A percentile compares a stretch with the other conserved stretches of the same genome.
phyloP scores from a whole-genome alignment of 768 basidiomycete genomes.

The Lactarius hatsudake region DNA sequence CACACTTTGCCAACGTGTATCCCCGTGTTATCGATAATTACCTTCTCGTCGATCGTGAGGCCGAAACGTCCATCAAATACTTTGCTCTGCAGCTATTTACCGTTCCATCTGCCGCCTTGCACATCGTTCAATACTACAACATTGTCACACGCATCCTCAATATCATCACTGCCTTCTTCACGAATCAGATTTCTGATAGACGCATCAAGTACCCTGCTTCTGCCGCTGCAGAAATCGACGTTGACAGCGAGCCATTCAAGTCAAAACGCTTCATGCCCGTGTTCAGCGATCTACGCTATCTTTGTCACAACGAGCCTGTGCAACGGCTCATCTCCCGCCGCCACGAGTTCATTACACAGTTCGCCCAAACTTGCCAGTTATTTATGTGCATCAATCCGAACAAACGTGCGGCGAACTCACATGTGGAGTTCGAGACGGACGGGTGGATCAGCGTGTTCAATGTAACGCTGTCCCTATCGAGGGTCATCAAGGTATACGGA shows the following conservation, averaged over 20 bases:
- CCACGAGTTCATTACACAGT: conserved; percentile 62
- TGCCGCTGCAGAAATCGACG: conserved; percentile 50
- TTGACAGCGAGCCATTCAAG: conserved; percentile 85
- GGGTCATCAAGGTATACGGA: conserved; percentile 86
- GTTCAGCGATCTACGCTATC: conserved; percentile 85
- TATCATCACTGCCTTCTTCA: conserved; percentile 90
- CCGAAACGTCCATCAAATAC: conserved; percentile 93
- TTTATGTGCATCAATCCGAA: conserved; percentile 96
- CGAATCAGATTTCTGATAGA: conserved; percentile 79
- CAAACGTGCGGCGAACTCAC: conserved; percentile 72
- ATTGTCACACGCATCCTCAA: conserved; percentile 75
- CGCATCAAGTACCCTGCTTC: conserved; percentile 49
- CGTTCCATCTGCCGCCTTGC: conserved; percentile 77
- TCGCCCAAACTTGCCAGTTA: conserved; percentile 75
- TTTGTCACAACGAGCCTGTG: conserved; percentile 77
- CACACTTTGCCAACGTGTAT: conserved; percentile 83
- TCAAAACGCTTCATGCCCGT: conserved; percentile 96
- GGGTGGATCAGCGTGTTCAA: conserved; percentile 97
- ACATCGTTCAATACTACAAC: conserved; percentile 70
- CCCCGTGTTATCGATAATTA: conserved; percentile 86
- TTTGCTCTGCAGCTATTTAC: conserved; percentile 93
- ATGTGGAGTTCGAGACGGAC: conserved; percentile 96
- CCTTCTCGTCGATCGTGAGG: conserved; percentile 88
- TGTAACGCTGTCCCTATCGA: conserved; percentile 84
- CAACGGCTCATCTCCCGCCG: conserved; percentile 74